Conservation (phyloP, 2,329 filamentous ascomycete genomes). For the Hyphodiscus sp. region DNA sequence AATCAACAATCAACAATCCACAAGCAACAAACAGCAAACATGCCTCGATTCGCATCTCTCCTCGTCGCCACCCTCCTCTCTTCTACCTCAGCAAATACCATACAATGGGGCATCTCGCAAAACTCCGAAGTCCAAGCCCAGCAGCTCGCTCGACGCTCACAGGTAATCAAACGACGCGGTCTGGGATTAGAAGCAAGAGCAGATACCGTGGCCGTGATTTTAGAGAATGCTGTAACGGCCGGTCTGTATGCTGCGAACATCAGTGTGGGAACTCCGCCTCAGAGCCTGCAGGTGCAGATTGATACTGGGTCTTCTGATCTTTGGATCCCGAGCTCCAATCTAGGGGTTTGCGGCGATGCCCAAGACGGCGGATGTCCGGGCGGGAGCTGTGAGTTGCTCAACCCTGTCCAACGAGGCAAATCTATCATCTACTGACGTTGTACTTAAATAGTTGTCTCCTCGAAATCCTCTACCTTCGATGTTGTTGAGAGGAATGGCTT, state of each 20-base stretch:
- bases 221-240: constrained; percentile 45
- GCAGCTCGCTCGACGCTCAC: constrained; percentile 18
- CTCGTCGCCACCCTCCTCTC: constrained; percentile 5
- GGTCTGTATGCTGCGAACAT: constrained; percentile 45
- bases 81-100: constrained; percentile 10
- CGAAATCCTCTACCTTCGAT: constrained; percentile 42
- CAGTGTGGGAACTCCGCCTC: constrained; percentile 51
- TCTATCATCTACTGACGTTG: not conserved
- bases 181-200: constrained; percentile 6
- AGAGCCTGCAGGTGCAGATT: constrained; percentile 47
- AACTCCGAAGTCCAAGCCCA: constrained; percentile 14
- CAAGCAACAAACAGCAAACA: not conserved
- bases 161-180: constrained; percentile 6
- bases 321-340: constrained; percentile 43
- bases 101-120: constrained; percentile 22
- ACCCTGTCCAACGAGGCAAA: not conserved
- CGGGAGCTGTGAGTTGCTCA: constrained; percentile 38
- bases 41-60: constrained; percentile 4
- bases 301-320: constrained; percentile 60
- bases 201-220: constrained; percentile 14
- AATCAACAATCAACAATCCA: not conserved
- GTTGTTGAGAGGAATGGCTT: constrained; percentile 41
- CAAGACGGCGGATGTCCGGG: constrained; percentile 36
- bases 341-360: constrained; percentile 24
- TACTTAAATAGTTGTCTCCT: constrained; percentile 39